Evolutionary conservation across 371 early-diverging fungal species (phyloP), one percentile per base, ranked within the genome.

Genomic region (Mortierella sp.): DNA sequence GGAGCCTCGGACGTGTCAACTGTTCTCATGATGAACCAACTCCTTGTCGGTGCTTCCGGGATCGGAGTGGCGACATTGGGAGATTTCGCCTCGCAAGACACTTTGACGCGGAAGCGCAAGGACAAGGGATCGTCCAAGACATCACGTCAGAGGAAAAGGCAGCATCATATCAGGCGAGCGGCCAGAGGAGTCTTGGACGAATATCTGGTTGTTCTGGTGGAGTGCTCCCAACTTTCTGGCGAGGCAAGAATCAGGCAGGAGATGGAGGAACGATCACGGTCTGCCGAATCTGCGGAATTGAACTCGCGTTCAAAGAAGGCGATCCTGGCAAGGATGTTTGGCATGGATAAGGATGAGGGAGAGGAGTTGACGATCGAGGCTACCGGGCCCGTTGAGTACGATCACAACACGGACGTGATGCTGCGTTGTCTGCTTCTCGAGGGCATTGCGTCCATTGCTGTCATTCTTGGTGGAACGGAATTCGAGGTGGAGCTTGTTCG

Each of bases 401-500:
- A 81, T 27, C 55, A 72, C 49, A 75, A 78, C 18, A 78, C 72
- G 10, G 80, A 86, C 35, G 51, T 77, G 60, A 79, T 75, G 71
- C 49, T 86, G 29, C 76, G 75, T 14, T 86, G 82, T 48, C 46
- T 86, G 44, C 71, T 86, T 38, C 71, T 86, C 0, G 82, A 86
- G 44, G 87, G 87, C 3, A 71, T 86, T 18, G 82, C 87, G 1
- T 75, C 80, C 1, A 72, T 75, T 5, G 87, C 87, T 6, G 77
- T 86, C 7, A 75, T 86, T 2, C 14, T 86, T 56, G 87, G 87
- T 5, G 55, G 80, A 1, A 48, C n/a, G 1, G 82, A 82, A 14
- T 82, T 86, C 60, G 82, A 79, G 35, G 65, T 77, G 77, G 87
- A 86, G 38, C 78, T 86, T 2, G 74, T 82, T 24, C 75, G 79